Evolutionary conservation across 371 early-diverging fungal species (phyloP).

Genomic region (Dentiscutata heterogama): DNA sequence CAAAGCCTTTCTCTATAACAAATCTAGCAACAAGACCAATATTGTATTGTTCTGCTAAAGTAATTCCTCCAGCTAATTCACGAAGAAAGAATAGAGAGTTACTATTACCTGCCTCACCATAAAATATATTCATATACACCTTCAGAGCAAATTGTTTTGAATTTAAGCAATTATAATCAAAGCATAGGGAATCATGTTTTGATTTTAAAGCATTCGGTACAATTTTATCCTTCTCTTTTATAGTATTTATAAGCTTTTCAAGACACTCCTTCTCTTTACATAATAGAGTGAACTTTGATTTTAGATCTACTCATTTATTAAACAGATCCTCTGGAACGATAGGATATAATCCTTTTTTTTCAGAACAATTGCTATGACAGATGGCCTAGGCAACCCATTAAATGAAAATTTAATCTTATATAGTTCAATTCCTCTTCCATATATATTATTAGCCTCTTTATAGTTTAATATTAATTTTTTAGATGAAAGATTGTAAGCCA

Average conservation of each 20-base stretch:
- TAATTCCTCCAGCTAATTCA: background rate
- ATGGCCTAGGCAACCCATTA: no score
- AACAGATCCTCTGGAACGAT: no score
- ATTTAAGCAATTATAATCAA: background rate
- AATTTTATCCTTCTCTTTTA: no score
- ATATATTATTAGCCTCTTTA: constrained; percentile 10
- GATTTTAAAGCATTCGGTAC: no score
- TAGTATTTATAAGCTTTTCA: no score
- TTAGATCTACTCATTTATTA: no score
- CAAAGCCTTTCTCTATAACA: background rate
- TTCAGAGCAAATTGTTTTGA: constrained; percentile 28
- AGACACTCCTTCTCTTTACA: no score
- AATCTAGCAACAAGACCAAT: constrained; percentile 14
- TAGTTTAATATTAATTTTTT: background rate
- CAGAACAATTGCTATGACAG: no score
- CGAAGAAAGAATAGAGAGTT: background rate
- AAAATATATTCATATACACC: constrained; percentile 40
- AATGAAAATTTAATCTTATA: constrained; percentile 1
- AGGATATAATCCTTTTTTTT: no score
- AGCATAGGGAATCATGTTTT: no score
- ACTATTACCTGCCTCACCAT: constrained; percentile 22
- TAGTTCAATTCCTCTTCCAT: no score
- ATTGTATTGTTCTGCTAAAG: constrained; percentile 22
- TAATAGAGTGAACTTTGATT: no score
- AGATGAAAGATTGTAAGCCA: constrained; percentile 36